A percentile compares a stretch with the other conserved stretches of the same genome.
Conservation (phyloP, 2,329 filamentous ascomycete genomes). For the Podosphaera fusca region DNA sequence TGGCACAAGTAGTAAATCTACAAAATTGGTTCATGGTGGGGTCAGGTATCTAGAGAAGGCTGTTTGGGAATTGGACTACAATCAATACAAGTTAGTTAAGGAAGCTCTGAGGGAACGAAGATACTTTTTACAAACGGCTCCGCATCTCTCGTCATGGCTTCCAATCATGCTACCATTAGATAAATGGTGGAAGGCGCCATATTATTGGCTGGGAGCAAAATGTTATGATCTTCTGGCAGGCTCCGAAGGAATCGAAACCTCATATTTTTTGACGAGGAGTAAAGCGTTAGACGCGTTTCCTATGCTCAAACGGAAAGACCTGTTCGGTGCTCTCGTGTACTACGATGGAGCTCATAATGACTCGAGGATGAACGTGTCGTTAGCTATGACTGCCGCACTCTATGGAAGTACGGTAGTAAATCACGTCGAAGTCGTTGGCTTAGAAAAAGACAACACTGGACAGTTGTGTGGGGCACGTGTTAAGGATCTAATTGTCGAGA, state of each 20-base stretch:
- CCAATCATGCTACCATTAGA: conserved; percentile 56
- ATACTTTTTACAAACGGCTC: conserved; percentile 52
- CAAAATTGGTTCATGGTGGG: conserved; percentile 56
- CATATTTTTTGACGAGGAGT: conserved; percentile 68
- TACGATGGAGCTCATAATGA: conserved; percentile 87
- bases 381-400: conserved; percentile 72
- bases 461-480: conserved; percentile 50
- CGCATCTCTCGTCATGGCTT: conserved; percentile 49
- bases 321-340: conserved; percentile 68
- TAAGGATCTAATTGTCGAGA: conserved; percentile 44
- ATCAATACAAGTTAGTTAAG: conserved; percentile 45
- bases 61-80: conserved; percentile 53
- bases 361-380: conserved; percentile 74
- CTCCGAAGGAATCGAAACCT: conserved; percentile 69
- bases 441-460: conserved; percentile 53
- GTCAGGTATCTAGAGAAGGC: conserved; percentile 56
- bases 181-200: conserved; percentile 56
- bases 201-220: conserved; percentile 60
- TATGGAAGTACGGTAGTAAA: conserved; percentile 69
- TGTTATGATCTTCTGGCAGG: conserved; percentile 70
- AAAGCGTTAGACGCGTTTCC: conserved; percentile 74
- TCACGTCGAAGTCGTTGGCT: conserved; percentile 55
- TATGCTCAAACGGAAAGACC: conserved; percentile 59
- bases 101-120: conserved; percentile 53
- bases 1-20: conserved; percentile 53